Base-by-base conservation (phyloP, 2,329 filamentous ascomycete species). In the Emericellopsis atlantica region DNA sequence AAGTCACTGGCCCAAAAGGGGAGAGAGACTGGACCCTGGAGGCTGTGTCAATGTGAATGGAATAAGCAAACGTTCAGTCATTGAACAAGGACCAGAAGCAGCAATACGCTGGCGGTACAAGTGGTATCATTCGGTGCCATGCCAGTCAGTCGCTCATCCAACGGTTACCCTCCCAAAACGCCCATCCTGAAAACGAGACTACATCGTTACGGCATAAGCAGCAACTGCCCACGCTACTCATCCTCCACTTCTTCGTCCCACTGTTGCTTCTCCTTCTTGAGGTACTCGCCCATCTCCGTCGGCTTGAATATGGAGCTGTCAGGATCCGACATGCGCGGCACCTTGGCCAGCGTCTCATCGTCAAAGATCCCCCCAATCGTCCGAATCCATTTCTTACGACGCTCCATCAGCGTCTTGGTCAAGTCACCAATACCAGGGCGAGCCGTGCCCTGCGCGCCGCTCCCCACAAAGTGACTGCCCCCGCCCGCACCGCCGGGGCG, bases 361-460 rank as follows among this genome's bases (percentile, higher is more conserved):
- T 89, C 81, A 52, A 98, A 94, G 1, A 96, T 87, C 0, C 86
- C 83, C 0, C 88, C 86, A 49, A 98, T 93, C 32, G 79, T 89
- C 47, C 87, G 83, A 47, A 87, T 88, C 90, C 92, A 98, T 49
- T 88, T 79, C 55, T 79, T 75, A 42, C 89, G 76, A 44, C 90
- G 75, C 58, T 95, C 89, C 89, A 98, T 95, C 22, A 98, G 69
- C 36, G 81, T 90, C 56, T 88, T 81, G 4, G 92, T 92, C 44
- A 88, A 73, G 60, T 98, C 92, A 23, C 92, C 92, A 41, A 98
- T 93, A 35, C 83, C 82, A 2, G 82, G 79, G n/a, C 80, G 70
- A 8, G 79, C 79, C 58, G 76, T 79, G 24, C 75, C 79, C 24
- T 65, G 75, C 10, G 73, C 67, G 24, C 66, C 76, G 29, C 69